Percentiles rank a stretch among this genome's conserved stretches.
These are phyloP conservation scores for Phytophthora hybrid DNA, from an alignment of 352 stramenopile genomes.

Conservation along the genomic window DNA sequence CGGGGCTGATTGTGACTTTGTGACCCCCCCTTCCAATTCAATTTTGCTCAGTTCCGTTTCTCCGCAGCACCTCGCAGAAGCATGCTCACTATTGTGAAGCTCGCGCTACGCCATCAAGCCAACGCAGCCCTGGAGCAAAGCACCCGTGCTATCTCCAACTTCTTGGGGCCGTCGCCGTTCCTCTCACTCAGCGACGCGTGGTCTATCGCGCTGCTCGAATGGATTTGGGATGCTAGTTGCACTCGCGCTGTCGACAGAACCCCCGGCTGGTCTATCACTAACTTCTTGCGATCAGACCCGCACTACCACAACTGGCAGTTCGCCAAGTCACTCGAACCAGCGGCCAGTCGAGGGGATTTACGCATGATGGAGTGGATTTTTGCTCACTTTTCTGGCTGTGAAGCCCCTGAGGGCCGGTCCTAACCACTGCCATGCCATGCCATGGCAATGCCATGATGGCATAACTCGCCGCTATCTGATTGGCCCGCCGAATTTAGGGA, in stretches of 20 bases:
- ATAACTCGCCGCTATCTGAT: no score
- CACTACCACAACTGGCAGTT: constrained; percentile 19
- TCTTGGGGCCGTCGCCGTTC: constrained; percentile 1
- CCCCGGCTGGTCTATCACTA: constrained; percentile 16
- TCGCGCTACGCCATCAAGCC: constrained; percentile 12
- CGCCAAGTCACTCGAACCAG: neutral
- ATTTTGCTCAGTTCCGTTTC: neutral
- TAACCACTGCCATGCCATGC: no score
- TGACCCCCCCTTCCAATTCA: neutral
- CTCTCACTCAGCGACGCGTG: constrained; percentile 12
- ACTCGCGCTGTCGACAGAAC: neutral
- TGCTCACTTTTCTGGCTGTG: constrained; percentile 9
- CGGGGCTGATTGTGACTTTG: neutral
- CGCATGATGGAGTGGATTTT: constrained; percentile 15
- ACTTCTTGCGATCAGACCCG: constrained; percentile 15
- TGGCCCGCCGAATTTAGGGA: no score
- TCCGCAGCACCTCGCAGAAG: neutral
- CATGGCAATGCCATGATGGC: no score
- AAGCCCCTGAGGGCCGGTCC: no score
- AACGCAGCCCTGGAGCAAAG: constrained; percentile 2
- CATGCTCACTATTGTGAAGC: neutral
- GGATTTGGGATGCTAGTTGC: constrained; percentile 20
- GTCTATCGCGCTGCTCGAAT: constrained; percentile 2
- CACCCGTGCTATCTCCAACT: constrained; percentile 5
- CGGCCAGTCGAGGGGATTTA: neutral